A percentile compares a stretch with the other conserved stretches of the same genome.
Evolutionary conservation across 192 early-diverging fungal genomes (phyloP).

Genomic region (Coemansia nantahalensis): DNA sequence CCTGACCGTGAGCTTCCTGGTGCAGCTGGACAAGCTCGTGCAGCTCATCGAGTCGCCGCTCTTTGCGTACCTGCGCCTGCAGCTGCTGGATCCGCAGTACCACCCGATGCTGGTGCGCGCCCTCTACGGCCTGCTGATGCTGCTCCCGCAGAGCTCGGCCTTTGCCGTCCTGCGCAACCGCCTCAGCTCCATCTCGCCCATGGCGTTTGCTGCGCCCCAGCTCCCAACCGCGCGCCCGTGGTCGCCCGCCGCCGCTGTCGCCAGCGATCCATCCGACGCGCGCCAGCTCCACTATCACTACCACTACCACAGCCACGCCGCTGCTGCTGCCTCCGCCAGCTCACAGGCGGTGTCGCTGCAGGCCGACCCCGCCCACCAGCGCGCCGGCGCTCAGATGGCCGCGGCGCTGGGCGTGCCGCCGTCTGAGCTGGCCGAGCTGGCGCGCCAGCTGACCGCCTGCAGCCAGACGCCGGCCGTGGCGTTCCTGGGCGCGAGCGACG

Average conservation of each 20-base stretch:
- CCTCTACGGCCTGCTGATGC: constrained; percentile 94
- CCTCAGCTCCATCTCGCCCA: constrained; percentile 72
- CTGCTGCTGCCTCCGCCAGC: not conserved
- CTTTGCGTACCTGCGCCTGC: constrained; percentile 92
- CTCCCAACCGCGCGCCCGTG: constrained; percentile 5
- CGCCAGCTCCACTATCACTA: constrained; percentile 21
- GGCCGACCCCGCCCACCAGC: not conserved
- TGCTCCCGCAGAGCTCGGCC: constrained; percentile 93
- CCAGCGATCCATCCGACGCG: not conserved
- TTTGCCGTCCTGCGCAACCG: constrained; percentile 94
- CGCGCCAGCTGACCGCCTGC: constrained; percentile 13
- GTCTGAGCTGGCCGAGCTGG: constrained; percentile 17
- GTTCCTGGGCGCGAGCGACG: not conserved
- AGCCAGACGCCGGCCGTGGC: not conserved
- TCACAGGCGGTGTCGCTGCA: not conserved
- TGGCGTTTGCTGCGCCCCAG: constrained; percentile 3
- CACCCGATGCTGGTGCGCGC: constrained; percentile 90
- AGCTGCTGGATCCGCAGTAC: constrained; percentile 87
- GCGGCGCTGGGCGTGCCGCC: constrained; percentile 13
- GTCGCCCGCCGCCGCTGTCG: not conserved
- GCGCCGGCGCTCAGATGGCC: constrained; percentile 8
- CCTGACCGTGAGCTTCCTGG: constrained; percentile 89
- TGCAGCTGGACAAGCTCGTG: constrained; percentile 98
- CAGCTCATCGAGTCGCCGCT: constrained; percentile 97
- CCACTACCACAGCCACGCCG: constrained; percentile 18